Base-by-base conservation (phyloP, 2,329 filamentous ascomycete species). In the Pezicula radicicola region DNA sequence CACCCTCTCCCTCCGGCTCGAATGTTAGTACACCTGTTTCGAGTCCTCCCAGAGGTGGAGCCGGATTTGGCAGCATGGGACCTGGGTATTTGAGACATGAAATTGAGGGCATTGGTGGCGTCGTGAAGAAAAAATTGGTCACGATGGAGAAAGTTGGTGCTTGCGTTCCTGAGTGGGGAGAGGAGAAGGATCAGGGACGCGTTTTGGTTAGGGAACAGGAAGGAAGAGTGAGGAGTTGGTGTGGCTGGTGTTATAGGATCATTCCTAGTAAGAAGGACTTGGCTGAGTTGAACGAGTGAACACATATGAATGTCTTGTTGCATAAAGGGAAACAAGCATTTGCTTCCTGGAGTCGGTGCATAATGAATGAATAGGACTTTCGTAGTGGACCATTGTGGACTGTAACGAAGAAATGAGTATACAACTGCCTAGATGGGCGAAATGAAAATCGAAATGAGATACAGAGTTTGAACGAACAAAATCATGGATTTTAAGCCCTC, bases 101-200 rank as follows among this genome's bases (percentile, higher is more conserved):
- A 70, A 89, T 97, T 54, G 90, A 96, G 64, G 92, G 92, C 2
- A 89, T 97, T 42, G 92, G 92, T 10, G 92, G 92, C 1, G 81
- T 88, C 13, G 83, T 97, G 49, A 96, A 96, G 76, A 88, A 87
- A 55, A 96, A 93, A 72, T 78, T 88, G n/a, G 89, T 94, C 62
- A 86, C 87, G 63, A 86, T 90, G 73, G 83, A 95, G 6, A 81
- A 80, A 54, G 85, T 97, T 0, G 93, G 92, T 1, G 88, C 87
- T 4, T 90, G 87, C 55, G 93, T 97, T 12, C 87, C 88, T 55
- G 90, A 96, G 67, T 91, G 86, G 72, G 88, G 89, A 58, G 90
- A 93, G 64, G 90, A 95, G 70, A 79, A 81, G 51, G 79, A 79
- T 35, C 77, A 78, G 7, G 83, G 83, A 4, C 77, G 79, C 52